These are phyloP conservation scores for Collybia nuda DNA, from an alignment of 768 basidiomycete species.

Conservation along the genomic window DNA sequence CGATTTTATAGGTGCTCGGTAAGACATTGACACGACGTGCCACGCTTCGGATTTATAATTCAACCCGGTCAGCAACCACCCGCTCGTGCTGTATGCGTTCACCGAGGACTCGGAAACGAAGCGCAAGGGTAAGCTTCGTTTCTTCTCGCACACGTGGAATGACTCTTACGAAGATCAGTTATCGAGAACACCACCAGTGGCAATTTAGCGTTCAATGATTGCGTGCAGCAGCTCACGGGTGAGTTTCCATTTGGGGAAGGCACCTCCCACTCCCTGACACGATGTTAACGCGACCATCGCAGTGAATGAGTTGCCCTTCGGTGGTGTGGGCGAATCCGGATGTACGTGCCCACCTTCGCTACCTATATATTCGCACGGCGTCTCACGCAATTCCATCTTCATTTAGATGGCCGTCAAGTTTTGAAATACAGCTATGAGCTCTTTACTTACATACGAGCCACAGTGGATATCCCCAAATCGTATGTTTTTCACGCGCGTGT, in stretches of 20 bases:
- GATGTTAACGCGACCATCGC: constrained; percentile 1
- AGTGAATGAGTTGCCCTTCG: constrained; percentile 43
- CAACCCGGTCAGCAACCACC: constrained; percentile 40
- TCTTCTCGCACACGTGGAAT: not conserved
- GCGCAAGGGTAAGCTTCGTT: constrained; percentile 29
- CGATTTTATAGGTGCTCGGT: constrained; percentile 54
- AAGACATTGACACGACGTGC: constrained; percentile 9
- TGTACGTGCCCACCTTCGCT: constrained; percentile 36
- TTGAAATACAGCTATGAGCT: constrained; percentile 54
- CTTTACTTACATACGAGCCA: constrained; percentile 49
- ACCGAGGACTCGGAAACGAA: constrained; percentile 45
- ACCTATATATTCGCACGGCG: not conserved
- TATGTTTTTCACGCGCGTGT: constrained; percentile 26
- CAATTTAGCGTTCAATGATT: constrained; percentile 57
- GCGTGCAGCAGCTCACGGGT: constrained; percentile 53
- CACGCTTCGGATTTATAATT: constrained; percentile 1
- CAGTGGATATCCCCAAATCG: constrained; percentile 53
- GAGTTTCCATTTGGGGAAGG: constrained; percentile 10
- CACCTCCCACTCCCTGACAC: not conserved
- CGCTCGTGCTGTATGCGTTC: constrained; percentile 67
- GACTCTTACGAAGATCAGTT: constrained; percentile 33
- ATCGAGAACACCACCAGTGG: constrained; percentile 58
- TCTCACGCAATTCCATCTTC: not conserved
- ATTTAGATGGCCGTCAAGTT: constrained; percentile 52
- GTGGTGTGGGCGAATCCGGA: constrained; percentile 63